Percentiles rank a stretch among this genome's conserved stretches.
Evolutionary conservation across 2,329 filamentous ascomycete genomes (phyloP).

Genomic region (Xylaria sp.): DNA sequence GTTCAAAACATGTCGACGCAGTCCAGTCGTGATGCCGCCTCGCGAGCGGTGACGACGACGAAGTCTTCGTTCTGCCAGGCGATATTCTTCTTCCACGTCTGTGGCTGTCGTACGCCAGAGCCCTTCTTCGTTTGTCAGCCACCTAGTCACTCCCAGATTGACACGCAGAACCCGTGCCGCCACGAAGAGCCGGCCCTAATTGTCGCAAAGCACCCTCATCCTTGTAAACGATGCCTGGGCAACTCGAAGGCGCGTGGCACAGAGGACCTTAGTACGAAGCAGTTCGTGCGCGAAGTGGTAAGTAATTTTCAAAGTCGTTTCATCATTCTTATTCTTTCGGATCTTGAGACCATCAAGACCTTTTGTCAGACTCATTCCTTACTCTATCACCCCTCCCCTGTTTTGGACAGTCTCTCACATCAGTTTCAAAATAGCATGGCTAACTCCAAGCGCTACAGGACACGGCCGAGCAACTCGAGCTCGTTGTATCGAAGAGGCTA

Average conservation of each 20-base stretch:
- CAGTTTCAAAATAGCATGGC: background rate
- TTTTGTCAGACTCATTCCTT: too few relatives aligned
- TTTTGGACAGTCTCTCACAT: background rate
- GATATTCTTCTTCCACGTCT: slow-evolving; percentile 40
- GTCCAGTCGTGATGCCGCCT: background rate
- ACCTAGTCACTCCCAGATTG: background rate
- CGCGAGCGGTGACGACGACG: background rate
- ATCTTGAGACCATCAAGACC: too few relatives aligned
- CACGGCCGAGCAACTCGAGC: slow-evolving; percentile 29
- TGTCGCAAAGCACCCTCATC: slow-evolving; percentile 19
- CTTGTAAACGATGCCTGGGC: slow-evolving; percentile 2
- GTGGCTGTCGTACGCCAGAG: slow-evolving; percentile 39
- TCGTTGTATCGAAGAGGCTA: slow-evolving; percentile 30
- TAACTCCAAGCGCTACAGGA: slow-evolving; percentile 6
- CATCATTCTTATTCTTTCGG: background rate
- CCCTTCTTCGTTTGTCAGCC: slow-evolving; percentile 33
- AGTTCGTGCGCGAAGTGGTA: slow-evolving; percentile 27
- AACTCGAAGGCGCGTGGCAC: slow-evolving; percentile 9
- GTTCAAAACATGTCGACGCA: background rate
- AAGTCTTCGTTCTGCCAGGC: slow-evolving; percentile 36
- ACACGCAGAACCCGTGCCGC: slow-evolving; percentile 21
- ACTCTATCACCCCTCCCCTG: background rate
- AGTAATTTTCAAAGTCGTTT: background rate
- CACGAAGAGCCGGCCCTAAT: slow-evolving; percentile 27
- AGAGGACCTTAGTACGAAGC: slow-evolving; percentile 17